These are phyloP conservation scores for Elsinoe arachidis DNA, from an alignment of 2,329 filamentous ascomycete species.

Conservation along the genomic window DNA sequence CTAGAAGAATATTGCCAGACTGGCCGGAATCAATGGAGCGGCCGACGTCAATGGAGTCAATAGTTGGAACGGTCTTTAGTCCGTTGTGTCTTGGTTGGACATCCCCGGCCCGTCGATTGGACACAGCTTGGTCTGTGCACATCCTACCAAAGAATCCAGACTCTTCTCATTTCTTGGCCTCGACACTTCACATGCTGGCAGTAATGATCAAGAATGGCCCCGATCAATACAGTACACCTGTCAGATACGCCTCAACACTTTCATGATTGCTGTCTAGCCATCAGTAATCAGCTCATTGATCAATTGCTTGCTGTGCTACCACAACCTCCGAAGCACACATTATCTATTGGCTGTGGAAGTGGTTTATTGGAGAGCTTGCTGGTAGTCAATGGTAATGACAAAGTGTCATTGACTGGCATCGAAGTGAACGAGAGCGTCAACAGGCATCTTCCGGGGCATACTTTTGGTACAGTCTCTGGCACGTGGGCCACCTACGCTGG, in stretches of 20 bases:
- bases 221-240: not conserved
- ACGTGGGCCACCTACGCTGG: slow-evolving; percentile 37
- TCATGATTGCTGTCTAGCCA: slow-evolving; percentile 17
- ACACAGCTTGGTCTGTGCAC: too few species aligned
- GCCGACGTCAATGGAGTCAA: slow-evolving; percentile 1
- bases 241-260: slow-evolving; percentile 13
- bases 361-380: slow-evolving; percentile 43
- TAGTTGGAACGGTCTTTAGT: not conserved
- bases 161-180: too few species aligned
- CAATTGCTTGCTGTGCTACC: slow-evolving; percentile 11
- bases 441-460: slow-evolving; percentile 34
- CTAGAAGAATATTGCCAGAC: not conserved
- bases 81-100: too few species aligned
- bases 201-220: too few species aligned
- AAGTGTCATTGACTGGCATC: slow-evolving; percentile 35
- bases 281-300: slow-evolving; percentile 13
- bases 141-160: too few species aligned
- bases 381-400: slow-evolving; percentile 24
- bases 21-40: not conserved
- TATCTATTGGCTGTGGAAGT: slow-evolving; percentile 44
- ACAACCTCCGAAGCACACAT: slow-evolving; percentile 19
- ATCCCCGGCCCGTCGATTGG: too few species aligned
- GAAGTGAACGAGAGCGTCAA: slow-evolving; percentile 41
- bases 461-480: slow-evolving; percentile 36
- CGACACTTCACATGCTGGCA: too few species aligned